These are phyloP conservation scores for Ganoderma multipileum DNA, from an alignment of 1,284 basidiomycete species.

Conservation along the genomic window DNA sequence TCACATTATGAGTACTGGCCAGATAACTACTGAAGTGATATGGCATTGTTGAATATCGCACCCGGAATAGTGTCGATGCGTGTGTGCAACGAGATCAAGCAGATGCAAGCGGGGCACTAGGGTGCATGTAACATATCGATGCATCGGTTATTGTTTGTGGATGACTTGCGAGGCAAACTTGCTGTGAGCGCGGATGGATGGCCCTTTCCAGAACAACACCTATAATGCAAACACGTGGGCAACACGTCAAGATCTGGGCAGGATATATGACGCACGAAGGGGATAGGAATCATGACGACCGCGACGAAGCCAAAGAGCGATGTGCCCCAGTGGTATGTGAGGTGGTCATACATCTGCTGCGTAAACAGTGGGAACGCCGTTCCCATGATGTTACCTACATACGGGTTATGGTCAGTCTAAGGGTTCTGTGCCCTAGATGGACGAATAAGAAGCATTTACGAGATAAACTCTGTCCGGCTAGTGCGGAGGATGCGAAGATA, in stretches of 20 bases:
- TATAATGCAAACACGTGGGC: constrained; percentile 27
- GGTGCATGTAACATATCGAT: background rate
- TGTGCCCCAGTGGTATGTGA: constrained; percentile 76
- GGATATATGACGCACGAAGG: constrained; percentile 54
- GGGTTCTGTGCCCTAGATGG: background rate
- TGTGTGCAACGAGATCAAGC: background rate
- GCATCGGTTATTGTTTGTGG: constrained; percentile 19
- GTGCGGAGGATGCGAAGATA: constrained; percentile 77
- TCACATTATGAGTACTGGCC: background rate
- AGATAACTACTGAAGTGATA: background rate
- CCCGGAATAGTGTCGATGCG: background rate
- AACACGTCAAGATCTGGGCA: no score
- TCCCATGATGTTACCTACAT: constrained; percentile 61
- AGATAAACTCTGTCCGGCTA: constrained; percentile 79
- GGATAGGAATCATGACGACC: constrained; percentile 67
- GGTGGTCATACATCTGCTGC: constrained; percentile 60
- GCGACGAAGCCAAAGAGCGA: constrained; percentile 73
- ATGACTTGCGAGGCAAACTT: constrained; percentile 54
- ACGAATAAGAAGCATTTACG: constrained; percentile 48
- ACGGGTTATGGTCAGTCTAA: background rate
- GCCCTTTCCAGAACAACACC: constrained; percentile 70
- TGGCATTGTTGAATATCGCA: background rate
- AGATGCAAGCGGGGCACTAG: background rate
- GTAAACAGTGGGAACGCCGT: constrained; percentile 73
- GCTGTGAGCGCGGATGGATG: constrained; percentile 64